Evolutionary conservation across 345 rosid species (phyloP), one percentile per base, ranked within the genome.

Genomic region (Pugionium dolabratum): DNA sequence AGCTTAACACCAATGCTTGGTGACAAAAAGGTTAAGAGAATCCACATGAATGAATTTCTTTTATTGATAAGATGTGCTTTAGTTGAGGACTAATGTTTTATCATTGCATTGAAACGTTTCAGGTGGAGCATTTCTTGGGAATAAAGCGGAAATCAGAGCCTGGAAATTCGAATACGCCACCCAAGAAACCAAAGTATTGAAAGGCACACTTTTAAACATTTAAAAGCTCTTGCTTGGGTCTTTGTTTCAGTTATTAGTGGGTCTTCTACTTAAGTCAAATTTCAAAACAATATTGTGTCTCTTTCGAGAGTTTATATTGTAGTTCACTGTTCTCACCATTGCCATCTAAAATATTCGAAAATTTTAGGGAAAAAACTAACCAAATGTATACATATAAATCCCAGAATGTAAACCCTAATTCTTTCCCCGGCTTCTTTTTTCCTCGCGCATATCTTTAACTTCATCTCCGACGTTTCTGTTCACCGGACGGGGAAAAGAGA

Each of bases 51-150:
- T 30, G 36, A 7, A 66, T 44, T 43, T 35, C 48, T 18, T 18
- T 18, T 18, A 18, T 18, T 18, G 18, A 18, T 18, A 18, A 18
- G 18, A 18, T 18, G 18, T 18, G 18, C 18, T 18, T 18, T 18
- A 18, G 18, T 18, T 18, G 18, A 18, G 50, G 51, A 36, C 52
- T 53, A 32, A 40, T 60, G 18, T 9, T 73, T 56, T 18, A 60
- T 66, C 28, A 9, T 61, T 60, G 58, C 33, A 29, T 56, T 31
- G 11, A 49, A 37, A 7, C 43, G 31, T 74, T 54, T 64, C 79
- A 89, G 98, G 98, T 92, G 58, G 98, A 92, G 80, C 91, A 89
- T 68, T 89, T 87, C 82, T 75, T 92, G 84, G 98, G 98, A 49
- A 92, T 92, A 70, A 92, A 87, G 79, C 88, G 97, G 49, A 80